phyloP scores from a whole-genome alignment of 139 green algal species.

The Pycnococcus provasolii region DNA sequence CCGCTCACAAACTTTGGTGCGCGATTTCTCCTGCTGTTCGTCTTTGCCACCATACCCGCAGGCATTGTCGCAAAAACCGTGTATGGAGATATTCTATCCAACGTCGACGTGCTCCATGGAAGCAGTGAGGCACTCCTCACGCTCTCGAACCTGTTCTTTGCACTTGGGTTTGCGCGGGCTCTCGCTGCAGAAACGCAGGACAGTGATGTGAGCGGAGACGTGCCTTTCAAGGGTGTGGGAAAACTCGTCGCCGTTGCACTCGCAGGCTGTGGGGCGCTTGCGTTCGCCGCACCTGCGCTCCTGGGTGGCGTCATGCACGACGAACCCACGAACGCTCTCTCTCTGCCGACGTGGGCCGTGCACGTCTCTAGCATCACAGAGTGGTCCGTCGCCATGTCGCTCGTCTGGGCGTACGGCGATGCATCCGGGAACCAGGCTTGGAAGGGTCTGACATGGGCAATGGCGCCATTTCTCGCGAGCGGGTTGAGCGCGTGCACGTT shows the following conservation, averaged over 20 bases:
- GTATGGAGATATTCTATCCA: constrained; percentile 28
- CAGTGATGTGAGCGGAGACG: not conserved
- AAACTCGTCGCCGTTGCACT: not conserved
- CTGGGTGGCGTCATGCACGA: not conserved
- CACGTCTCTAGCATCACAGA: constrained; percentile 74
- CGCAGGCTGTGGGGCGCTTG: not conserved
- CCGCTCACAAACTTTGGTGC: constrained; percentile 16
- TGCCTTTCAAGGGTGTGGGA: not conserved
- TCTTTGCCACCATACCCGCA: constrained; percentile 31
- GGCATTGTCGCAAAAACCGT: constrained; percentile 22
- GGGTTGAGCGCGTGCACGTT: constrained; percentile 37
- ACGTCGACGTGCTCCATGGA: constrained; percentile 33
- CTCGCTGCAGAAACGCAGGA: not conserved
- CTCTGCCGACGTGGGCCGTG: constrained; percentile 94
- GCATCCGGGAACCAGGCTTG: constrained; percentile 15
- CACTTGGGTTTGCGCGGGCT: constrained; percentile 21
- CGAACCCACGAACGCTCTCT: constrained; percentile 90
- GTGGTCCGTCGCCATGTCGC: constrained; percentile 69
- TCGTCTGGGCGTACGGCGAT: constrained; percentile 68
- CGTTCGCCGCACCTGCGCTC: not conserved
- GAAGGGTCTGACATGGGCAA: constrained; percentile 11
- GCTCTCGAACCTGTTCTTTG: constrained; percentile 25
- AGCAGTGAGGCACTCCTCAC: constrained; percentile 22
- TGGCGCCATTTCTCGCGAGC: constrained; percentile 16
- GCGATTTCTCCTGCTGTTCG: constrained; percentile 26